Conservation (phyloP, 2,329 filamentous ascomycete species). For the Ophiocordyceps camponoti-leonardi region DNA sequence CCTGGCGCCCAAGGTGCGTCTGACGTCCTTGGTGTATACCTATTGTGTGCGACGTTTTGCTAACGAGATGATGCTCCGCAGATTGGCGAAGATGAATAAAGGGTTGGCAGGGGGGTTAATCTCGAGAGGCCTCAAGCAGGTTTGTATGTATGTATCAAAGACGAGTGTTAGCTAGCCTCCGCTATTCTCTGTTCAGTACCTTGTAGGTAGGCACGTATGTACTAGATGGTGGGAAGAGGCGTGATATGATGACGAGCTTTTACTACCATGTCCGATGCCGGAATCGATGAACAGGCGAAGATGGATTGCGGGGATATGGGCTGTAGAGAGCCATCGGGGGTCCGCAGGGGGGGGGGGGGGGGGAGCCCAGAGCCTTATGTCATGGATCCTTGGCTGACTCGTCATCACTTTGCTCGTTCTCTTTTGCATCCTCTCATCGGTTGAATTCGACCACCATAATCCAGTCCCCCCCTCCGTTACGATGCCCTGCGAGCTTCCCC, state of each 20-base stretch:
- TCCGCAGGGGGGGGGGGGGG: too few relatives aligned
- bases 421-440: too few relatives aligned
- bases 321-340: too few relatives aligned
- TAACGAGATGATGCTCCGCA: constrained; percentile 4
- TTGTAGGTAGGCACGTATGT: too few relatives aligned
- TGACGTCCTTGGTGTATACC: constrained; percentile 15
- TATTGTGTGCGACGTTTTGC: not conserved
- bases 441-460: not conserved
- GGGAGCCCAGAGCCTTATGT: not conserved
- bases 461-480: constrained; percentile 1
- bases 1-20: constrained; percentile 81
- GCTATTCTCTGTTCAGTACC: not conserved
- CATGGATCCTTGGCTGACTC: not conserved
- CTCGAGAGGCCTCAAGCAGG: not conserved
- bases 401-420: too few relatives aligned
- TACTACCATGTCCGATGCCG: not conserved
- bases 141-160: not conserved
- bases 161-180: not conserved
- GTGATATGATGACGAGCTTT: not conserved
- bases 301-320: too few relatives aligned
- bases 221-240: not conserved
- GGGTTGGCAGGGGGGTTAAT: not conserved
- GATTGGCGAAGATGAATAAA: constrained; percentile 24
- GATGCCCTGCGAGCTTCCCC: constrained; percentile 27
- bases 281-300: not conserved